Evolutionary conservation across 2,329 filamentous ascomycete genomes (phyloP), one percentile per base, ranked within the genome.

Genomic region (Talaromyces rugulosus): DNA sequence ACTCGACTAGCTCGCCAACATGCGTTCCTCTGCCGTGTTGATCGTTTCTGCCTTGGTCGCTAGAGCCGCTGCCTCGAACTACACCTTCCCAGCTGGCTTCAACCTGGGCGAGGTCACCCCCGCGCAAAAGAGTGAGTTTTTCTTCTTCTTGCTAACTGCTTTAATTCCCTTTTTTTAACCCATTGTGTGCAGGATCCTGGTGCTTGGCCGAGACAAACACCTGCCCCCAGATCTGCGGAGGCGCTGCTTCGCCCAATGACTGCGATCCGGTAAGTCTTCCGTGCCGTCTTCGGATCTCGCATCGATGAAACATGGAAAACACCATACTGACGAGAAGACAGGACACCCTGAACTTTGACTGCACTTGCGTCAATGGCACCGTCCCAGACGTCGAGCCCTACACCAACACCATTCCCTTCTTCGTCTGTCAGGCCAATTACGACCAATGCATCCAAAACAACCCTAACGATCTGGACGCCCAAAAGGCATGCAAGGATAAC

Each of bases 171-270:
- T 28, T 51, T 53, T 53, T 23, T 16, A 31, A 18, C 4, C 14
- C 54, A 30, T 31, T 27, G 27, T 7, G 36, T 16, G 56, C 63
- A 83, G 81, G 71, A 64, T 68, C 76, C 62, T 89, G 85, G 85
- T 89, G 87, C 72, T 72, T 74, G 59, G 84, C 80, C 65, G 78
- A 89, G 76, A 75, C 75, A 64, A 85, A 86, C 74, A 81, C 81
- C 52, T 89, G 87, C 77, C 84, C 83, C 16, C 71, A 80, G 62
- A 80, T 89, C 65, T 89, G 87, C 75, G 80, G 80, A 64, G 80
- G 81, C 65, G 70, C 73, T 65, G 75, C 79, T 66, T 74, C 71
- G 64, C 68, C 70, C 65, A 88, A 88, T 77, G 74, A 70, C 56
- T 89, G 87, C 72, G 79, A 85, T 65, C 52, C 75, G 40, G 87